phyloP scores from a whole-genome alignment of 2,329 filamentous ascomycete species.

The Botrytis medusae region DNA sequence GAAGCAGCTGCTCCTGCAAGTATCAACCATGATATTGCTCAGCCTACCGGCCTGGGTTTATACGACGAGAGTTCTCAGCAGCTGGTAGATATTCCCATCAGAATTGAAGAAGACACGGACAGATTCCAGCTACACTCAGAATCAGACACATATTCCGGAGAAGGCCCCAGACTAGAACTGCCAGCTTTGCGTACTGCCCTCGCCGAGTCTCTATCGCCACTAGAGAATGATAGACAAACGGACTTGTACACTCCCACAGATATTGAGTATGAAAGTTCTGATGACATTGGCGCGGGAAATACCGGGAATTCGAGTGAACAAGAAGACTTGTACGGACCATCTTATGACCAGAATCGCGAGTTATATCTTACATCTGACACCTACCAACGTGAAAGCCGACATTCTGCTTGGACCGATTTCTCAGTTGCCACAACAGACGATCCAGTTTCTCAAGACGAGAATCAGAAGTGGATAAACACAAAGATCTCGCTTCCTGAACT shows the following conservation, averaged over 20 bases:
- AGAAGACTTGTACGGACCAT: constrained; percentile 26
- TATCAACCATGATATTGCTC: not conserved
- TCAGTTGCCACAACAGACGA: constrained; percentile 34
- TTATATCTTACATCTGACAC: constrained; percentile 25
- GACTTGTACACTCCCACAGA: constrained; percentile 37
- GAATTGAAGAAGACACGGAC: constrained; percentile 13
- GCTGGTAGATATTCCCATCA: constrained; percentile 8
- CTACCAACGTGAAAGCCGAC: constrained; percentile 30
- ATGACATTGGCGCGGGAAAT: constrained; percentile 27
- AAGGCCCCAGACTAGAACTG: constrained; percentile 30
- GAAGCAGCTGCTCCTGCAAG: not conserved
- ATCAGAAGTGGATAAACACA: constrained; percentile 20
- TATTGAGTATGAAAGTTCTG: constrained; percentile 39
- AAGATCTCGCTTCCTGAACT: constrained; percentile 33
- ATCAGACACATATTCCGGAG: not conserved
- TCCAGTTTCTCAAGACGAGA: constrained; percentile 28
- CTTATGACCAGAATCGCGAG: constrained; percentile 29
- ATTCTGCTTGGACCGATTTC: constrained; percentile 38
- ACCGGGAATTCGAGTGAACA: constrained; percentile 25
- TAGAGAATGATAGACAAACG: constrained; percentile 29
- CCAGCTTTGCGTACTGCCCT: constrained; percentile 34
- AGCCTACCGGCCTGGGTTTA: not conserved
- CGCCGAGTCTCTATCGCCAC: constrained; percentile 28
- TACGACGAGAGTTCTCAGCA: constrained; percentile 12
- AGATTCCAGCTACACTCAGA: not conserved